phyloP scores from a whole-genome alignment of 345 rosid species.

The Erodium maritimum region DNA sequence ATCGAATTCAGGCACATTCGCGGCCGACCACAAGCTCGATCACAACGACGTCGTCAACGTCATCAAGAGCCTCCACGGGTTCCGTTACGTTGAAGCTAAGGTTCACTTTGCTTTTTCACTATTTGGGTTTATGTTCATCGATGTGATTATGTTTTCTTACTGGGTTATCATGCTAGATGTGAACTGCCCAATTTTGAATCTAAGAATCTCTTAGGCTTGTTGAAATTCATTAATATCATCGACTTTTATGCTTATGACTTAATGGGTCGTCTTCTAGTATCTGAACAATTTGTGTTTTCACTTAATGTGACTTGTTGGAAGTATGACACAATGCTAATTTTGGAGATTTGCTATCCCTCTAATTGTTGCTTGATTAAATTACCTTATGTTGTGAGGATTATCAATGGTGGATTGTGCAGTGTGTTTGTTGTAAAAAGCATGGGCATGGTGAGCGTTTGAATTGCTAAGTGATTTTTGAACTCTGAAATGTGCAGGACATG shows the following conservation, averaged over 20 bases:
- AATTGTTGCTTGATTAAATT: too few relatives aligned
- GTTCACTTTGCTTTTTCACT: slow-evolving; percentile 15
- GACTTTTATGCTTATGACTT: too few relatives aligned
- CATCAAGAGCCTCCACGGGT: slow-evolving; percentile 77
- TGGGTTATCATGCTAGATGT: background rate
- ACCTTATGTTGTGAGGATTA: too few relatives aligned
- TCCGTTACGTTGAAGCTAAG: slow-evolving; percentile 57
- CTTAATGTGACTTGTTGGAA: too few relatives aligned
- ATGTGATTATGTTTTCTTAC: background rate
- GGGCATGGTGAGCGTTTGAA: background rate
- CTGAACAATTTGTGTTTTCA: too few relatives aligned
- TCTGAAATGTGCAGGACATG: slow-evolving; percentile 35
- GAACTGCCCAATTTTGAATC: background rate
- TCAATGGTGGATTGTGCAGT: background rate
- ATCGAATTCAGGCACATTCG: slow-evolving; percentile 56
- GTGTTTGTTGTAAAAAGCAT: background rate
- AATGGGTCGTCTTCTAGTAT: too few relatives aligned
- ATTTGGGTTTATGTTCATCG: background rate
- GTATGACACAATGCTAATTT: too few relatives aligned
- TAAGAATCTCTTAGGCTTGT: too few relatives aligned
- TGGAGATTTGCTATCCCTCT: too few relatives aligned
- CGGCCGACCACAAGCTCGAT: slow-evolving; percentile 36
- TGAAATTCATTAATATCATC: too few relatives aligned
- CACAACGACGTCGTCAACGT: slow-evolving; percentile 62
- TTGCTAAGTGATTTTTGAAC: background rate